Evolutionary conservation across 148 eudicot species (phyloP), one percentile per base, ranked within the genome.

Genomic region (Mesembryanthemum crystallinum): DNA sequence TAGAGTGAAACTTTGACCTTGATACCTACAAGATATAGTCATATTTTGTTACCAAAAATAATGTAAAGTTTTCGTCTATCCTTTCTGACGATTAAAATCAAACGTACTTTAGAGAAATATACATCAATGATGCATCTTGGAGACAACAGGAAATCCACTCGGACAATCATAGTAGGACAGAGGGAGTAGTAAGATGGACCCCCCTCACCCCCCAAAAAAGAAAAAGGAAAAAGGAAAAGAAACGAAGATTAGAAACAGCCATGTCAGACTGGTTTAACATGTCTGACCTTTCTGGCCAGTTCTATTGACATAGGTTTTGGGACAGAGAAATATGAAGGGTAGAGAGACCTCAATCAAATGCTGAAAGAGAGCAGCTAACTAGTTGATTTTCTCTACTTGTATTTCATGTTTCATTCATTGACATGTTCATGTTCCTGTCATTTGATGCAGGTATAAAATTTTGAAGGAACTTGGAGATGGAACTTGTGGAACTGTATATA

Each of bases 401-500:
- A 57, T 7, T 57, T 29, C 8, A 8, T 77, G 24, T 27, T 20
- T 43, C 39, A 49, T 64, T 24, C 33, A 1, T 1, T 15, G 58
- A 12, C 18, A 2, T 73, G n/a, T n/a, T n/a, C n/a, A n/a, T n/a
- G n/a, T n/a, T n/a, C n/a, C n/a, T 73, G 83, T 63, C 70, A 42
- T 54, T 29, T 64, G 76, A 18, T 84, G 75, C 89, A 94, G 98
- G 74, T 94, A 90, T 83, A 89, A 81, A 83, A 61, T 89, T 62
- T 85, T 90, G 82, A 80, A 90, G 55, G 98, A 92, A 85, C 88
- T 94, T 78, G 98, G 98, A 70, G 91, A 92, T 80, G 98, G 98
- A 81, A 90, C 98, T 75, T 92, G 95, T 76, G 98, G 98, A 77
- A 88, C 82, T 87, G 98, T 94, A 76, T 94, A 89, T 84, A 90